Evolutionary conservation across 2,329 filamentous ascomycete species (phyloP).

Genomic region (Curvularia sp.): DNA sequence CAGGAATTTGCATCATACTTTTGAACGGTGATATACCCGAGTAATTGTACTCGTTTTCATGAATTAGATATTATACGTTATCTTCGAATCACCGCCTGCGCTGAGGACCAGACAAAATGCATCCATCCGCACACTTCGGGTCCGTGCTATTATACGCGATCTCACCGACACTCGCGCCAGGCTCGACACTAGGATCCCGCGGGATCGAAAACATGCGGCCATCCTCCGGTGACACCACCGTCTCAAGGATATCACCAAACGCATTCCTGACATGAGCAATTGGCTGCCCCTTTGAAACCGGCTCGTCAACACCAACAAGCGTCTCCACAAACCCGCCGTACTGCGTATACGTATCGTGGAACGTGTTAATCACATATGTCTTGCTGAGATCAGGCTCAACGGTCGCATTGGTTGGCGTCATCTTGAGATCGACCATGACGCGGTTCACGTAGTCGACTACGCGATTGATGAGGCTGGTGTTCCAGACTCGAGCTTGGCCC

Average conservation of each 20-base stretch:
- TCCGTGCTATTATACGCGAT: conserved; percentile 50
- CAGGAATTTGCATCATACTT: too few relatives aligned
- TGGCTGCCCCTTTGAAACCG: conserved; percentile 46
- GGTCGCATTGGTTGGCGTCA: conserved; percentile 40
- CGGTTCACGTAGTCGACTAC: conserved; percentile 40
- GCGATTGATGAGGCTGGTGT: conserved; percentile 45
- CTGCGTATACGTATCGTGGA: conserved; percentile 37
- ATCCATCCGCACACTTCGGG: conserved; percentile 40
- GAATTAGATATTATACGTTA: neutral
- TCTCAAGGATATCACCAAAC: conserved; percentile 49
- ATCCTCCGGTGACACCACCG: conserved; percentile 40
- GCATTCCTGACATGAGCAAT: conserved; percentile 47
- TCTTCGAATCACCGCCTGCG: neutral
- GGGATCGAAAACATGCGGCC: conserved; percentile 47
- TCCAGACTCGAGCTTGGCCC: conserved; percentile 50
- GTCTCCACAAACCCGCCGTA: conserved; percentile 42
- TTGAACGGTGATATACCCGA: neutral
- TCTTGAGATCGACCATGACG: conserved; percentile 32
- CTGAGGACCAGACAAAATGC: conserved; percentile 33
- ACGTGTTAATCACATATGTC: conserved; percentile 41
- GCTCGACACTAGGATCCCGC: conserved; percentile 47
- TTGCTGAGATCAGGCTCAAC: conserved; percentile 42
- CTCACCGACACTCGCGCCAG: conserved; percentile 43
- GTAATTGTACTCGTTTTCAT: neutral
- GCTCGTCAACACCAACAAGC: conserved; percentile 42